phyloP scores from a whole-genome alignment of 306 rosid genomes.

The Cucurbita moschata region DNA sequence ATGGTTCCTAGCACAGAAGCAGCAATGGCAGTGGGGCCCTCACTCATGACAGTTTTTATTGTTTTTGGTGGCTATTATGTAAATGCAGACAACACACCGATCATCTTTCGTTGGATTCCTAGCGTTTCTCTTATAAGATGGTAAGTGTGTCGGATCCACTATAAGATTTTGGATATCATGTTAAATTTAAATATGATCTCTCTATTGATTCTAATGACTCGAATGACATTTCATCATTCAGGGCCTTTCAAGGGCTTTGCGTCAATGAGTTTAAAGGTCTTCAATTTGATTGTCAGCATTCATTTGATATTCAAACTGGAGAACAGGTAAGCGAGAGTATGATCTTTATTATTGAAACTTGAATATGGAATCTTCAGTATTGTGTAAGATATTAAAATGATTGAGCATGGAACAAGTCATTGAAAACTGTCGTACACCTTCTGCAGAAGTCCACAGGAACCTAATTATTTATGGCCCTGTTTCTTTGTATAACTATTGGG shows the following conservation, averaged over 20 bases:
- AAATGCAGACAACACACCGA: slow-evolving; percentile 77
- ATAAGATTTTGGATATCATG: neutral
- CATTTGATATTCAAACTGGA: slow-evolving; percentile 73
- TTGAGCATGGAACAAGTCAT: neutral
- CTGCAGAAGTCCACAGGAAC: neutral
- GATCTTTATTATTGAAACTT: neutral
- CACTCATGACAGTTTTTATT: slow-evolving; percentile 81
- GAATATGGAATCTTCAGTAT: slow-evolving; percentile 5
- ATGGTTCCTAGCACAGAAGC: slow-evolving; percentile 95
- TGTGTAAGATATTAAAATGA: neutral
- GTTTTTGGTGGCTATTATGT: slow-evolving; percentile 93
- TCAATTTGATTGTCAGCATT: slow-evolving; percentile 70
- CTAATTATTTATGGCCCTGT: neutral
- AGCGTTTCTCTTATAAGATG: slow-evolving; percentile 76
- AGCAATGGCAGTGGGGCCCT: slow-evolving; percentile 90
- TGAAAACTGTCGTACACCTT: neutral
- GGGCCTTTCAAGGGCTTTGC: slow-evolving; percentile 96
- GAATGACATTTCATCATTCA: slow-evolving; percentile 26
- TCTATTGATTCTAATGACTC: slow-evolving; percentile 5
- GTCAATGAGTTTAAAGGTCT: slow-evolving; percentile 77
- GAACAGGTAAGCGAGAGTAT: slow-evolving; percentile 54
- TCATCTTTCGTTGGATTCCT: slow-evolving; percentile 94
- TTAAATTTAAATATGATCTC: neutral
- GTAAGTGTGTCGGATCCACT: slow-evolving; percentile 17
- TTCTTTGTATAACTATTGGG: neutral